Evolutionary conservation across 768 basidiomycete species (phyloP).

Genomic region (Scleroderma bovista): DNA sequence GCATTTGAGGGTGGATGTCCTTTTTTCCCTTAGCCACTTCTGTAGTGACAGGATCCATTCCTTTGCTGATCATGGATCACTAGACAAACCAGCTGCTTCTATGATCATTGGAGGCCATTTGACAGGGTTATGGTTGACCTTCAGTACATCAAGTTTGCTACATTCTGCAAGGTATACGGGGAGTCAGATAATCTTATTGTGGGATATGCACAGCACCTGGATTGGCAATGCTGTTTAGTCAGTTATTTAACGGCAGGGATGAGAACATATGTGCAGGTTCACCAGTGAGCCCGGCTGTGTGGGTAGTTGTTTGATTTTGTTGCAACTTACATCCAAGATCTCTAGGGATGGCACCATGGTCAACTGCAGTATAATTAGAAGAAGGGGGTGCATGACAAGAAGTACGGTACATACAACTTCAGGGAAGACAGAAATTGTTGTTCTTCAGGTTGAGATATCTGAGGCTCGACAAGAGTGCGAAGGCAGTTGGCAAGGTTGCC

Average conservation of each 20-base stretch:
- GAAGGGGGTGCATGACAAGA: constrained; percentile 1
- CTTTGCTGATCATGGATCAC: constrained; percentile 50
- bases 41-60: constrained; percentile 71
- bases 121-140: constrained; percentile 86
- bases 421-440: constrained; percentile 83
- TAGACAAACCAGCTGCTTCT: constrained; percentile 35
- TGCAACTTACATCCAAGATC: constrained; percentile 91
- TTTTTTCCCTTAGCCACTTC: constrained; percentile 67
- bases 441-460: constrained; percentile 85
- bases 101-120: constrained; percentile 82
- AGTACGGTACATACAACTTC: constrained; percentile 60
- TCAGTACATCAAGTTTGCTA: constrained; percentile 66
- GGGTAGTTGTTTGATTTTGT: constrained; percentile 81
- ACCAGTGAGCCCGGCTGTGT: constrained; percentile 71
- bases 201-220: constrained; percentile 81
- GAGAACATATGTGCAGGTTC: constrained; percentile 58
- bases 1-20: constrained; percentile 26
- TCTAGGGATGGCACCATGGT: constrained; percentile 83
- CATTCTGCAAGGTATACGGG: constrained; percentile 79
- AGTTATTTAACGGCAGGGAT: background rate
- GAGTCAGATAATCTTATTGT: constrained; percentile 76
- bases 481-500: constrained; percentile 67
- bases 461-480: constrained; percentile 64
- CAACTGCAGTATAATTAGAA: constrained; percentile 44
- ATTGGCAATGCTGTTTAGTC: constrained; percentile 1